Conservation (phyloP, 306 rosid species). For the Corylus americana region DNA sequence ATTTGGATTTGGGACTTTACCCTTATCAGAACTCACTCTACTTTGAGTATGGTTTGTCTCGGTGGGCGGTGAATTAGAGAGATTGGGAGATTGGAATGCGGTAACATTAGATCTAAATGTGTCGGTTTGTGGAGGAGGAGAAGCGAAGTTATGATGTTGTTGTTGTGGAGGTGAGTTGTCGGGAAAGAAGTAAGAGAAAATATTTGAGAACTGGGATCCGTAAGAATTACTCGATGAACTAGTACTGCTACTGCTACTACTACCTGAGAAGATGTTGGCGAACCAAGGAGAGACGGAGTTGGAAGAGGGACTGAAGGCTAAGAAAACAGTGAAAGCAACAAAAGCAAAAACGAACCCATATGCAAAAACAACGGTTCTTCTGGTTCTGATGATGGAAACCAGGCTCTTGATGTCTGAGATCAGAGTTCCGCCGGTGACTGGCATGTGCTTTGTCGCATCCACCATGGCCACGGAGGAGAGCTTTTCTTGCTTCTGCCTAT, state of each 20-base stretch:
- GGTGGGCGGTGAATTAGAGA: conserved; percentile 20
- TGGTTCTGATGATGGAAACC: conserved; percentile 59
- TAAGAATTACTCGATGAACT: conserved; percentile 7
- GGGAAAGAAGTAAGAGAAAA: conserved; percentile 55
- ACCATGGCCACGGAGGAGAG: conserved; percentile 50
- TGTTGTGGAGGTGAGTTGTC: conserved; percentile 33
- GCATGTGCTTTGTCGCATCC: conserved; percentile 60
- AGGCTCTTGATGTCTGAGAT: conserved; percentile 58
- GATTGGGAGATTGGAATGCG: conserved; percentile 32
- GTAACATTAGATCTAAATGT: conserved; percentile 57
- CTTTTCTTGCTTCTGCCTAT: not conserved
- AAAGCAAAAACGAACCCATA: conserved; percentile 67
- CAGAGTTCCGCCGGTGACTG: conserved; percentile 42
- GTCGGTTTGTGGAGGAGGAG: conserved; percentile 26
- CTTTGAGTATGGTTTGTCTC: conserved; percentile 28
- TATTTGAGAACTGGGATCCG: conserved; percentile 51
- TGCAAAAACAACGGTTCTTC: conserved; percentile 57
- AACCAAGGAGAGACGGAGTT: conserved; percentile 64
- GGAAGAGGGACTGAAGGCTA: conserved; percentile 64
- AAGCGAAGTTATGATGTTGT: conserved; percentile 8
- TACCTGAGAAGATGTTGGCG: conserved; percentile 44
- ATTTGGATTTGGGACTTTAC: conserved; percentile 30
- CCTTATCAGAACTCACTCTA: conserved; percentile 9
- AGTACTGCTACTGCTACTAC: conserved; percentile 6
- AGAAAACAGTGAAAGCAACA: conserved; percentile 65